Evolutionary conservation across 73 alveolate species (phyloP).

Genomic region (Uronychia binucleata): DNA sequence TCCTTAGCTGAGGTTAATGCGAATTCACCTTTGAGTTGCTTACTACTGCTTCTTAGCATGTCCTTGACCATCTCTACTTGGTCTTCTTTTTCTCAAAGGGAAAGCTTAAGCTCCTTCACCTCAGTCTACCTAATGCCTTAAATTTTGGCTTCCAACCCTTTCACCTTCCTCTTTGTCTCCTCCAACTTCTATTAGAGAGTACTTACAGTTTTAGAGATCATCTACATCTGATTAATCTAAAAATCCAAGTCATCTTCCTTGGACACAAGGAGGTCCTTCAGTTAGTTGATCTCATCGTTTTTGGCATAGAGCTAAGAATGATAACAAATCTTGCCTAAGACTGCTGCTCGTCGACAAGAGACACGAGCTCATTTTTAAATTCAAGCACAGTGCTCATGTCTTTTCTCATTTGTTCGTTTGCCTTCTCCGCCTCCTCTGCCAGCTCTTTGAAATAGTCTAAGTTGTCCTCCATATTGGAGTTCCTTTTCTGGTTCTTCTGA

Average conservation of each 20-base stretch:
- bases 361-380: neutral
- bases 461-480: neutral
- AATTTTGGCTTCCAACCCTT: neutral
- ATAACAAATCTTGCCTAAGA: neutral
- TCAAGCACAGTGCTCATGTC: neutral
- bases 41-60: neutral
- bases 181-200: too few relatives aligned
- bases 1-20: too few relatives aligned
- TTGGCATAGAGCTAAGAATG: too few relatives aligned
- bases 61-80: neutral
- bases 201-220: neutral
- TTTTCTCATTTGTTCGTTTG: neutral
- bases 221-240: neutral
- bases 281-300: neutral
- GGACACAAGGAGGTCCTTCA: neutral
- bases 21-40: neutral
- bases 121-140: neutral
- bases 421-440: neutral
- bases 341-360: neutral
- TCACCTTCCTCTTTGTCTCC: neutral
- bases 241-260: neutral
- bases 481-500: neutral
- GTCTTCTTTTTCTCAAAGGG: neutral
- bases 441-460: neutral
- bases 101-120: neutral